These are phyloP conservation scores for Neurospora sp. DNA, from an alignment of 495 filamentous ascomycete species.

Conservation along the genomic window DNA sequence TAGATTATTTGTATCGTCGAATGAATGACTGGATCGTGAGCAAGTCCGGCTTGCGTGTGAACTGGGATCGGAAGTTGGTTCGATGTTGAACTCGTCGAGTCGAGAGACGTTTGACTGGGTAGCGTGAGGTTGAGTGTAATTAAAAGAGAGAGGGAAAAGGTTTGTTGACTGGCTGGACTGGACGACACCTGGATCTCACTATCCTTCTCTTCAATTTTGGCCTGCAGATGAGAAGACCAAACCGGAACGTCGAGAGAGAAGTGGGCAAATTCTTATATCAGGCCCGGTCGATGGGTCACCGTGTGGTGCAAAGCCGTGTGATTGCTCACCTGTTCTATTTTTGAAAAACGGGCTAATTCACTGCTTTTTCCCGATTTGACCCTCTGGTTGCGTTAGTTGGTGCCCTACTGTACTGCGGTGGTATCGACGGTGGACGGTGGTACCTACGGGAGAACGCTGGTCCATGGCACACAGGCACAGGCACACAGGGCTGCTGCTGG, in stretches of 20 bases:
- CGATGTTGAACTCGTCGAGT: conserved; percentile 5
- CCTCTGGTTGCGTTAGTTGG: conserved; percentile 9
- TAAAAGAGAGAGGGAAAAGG: conserved; percentile 25
- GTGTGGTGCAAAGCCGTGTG: conserved; percentile 1
- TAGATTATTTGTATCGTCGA: conserved; percentile 32
- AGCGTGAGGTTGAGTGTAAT: conserved; percentile 22
- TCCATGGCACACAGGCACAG: not conserved
- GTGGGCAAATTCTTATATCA: conserved; percentile 43
- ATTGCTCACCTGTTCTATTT: conserved; percentile 26
- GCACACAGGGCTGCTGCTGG: not conserved
- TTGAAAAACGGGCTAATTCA: conserved; percentile 29
- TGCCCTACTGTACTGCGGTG: not conserved
- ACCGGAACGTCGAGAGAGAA: conserved; percentile 15
- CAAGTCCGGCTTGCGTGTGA: conserved; percentile 44
- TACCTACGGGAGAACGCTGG: not conserved
- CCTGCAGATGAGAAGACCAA: conserved; percentile 23
- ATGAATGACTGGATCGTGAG: conserved; percentile 41
- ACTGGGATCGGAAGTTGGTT: conserved; percentile 16
- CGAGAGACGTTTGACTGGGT: conserved; percentile 24
- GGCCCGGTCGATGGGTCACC: conserved; percentile 13
- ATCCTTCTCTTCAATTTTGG: conserved; percentile 22
- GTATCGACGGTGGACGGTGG: not conserved
- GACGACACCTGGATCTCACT: conserved; percentile 39
- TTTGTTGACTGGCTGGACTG: conserved; percentile 24
- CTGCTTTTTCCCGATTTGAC: conserved; percentile 24